Percentiles rank a stretch among this genome's conserved stretches.
phyloP scores from a whole-genome alignment of 768 basidiomycete genomes.

The Gymnopilus dilepis region DNA sequence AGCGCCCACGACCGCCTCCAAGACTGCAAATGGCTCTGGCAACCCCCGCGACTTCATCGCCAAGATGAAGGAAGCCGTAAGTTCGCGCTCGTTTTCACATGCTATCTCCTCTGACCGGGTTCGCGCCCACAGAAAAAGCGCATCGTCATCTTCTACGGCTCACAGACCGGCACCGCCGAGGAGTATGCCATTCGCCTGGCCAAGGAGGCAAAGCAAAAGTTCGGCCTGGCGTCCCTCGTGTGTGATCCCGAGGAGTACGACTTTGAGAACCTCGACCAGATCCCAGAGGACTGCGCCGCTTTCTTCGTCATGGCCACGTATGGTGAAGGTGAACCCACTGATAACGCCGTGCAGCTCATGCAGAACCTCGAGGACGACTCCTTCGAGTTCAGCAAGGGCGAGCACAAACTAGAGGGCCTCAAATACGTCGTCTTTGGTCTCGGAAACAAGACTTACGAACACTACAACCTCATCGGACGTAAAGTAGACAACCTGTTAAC shows the following conservation, averaged over 20 bases:
- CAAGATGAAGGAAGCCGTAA: conserved; percentile 92
- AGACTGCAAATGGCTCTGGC: conserved; percentile 67
- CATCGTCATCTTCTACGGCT: conserved; percentile 96
- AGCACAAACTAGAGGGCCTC: conserved; percentile 76
- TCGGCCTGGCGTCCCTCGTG: conserved; percentile 92
- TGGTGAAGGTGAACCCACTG: conserved; percentile 98
- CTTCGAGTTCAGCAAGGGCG: conserved; percentile 86
- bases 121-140: conserved; percentile 81
- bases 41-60: conserved; percentile 95
- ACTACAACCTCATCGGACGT: conserved; percentile 91
- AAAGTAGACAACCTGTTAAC: conserved; percentile 75
- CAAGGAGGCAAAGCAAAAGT: conserved; percentile 97
- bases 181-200: conserved; percentile 97
- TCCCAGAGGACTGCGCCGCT: conserved; percentile 86
- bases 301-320: conserved; percentile 99
- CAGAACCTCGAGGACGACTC: conserved; percentile 88
- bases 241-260: conserved; percentile 99
- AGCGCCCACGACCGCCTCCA: conserved; percentile 47
- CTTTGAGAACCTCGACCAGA: conserved; percentile 91
- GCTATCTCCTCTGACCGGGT: conserved; percentile 13
- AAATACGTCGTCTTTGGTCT: conserved; percentile 96
- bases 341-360: conserved; percentile 95
- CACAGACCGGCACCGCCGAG: conserved; percentile 98
- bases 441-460: conserved; percentile 94
- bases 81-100: conserved; percentile 35